Percentiles rank a stretch among this genome's conserved stretches.
These are phyloP conservation scores for Moniliophthora roreri DNA, from an alignment of 1,284 basidiomycete genomes.

Conservation along the genomic window DNA sequence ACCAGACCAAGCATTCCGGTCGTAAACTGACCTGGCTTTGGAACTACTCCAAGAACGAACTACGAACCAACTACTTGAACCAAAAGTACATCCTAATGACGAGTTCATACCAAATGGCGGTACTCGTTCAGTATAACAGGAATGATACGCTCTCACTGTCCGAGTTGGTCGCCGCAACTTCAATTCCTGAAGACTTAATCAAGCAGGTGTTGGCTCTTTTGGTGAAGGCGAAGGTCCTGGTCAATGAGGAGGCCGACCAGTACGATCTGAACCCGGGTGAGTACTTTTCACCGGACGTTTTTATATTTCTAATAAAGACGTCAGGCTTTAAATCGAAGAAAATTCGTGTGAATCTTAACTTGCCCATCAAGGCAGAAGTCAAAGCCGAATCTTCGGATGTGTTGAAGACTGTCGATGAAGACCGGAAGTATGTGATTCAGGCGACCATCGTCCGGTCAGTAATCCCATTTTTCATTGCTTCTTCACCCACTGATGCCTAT, in stretches of 20 bases:
- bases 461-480: conserved; percentile 7
- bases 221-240: conserved; percentile 88
- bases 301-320: neutral
- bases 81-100: conserved; percentile 98
- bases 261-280: conserved; percentile 93
- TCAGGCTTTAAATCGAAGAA: conserved; percentile 96
- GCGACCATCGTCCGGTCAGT: conserved; percentile 93
- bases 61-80: conserved; percentile 88
- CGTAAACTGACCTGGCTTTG: conserved; percentile 97
- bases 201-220: conserved; percentile 82
- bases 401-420: conserved; percentile 95
- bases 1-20: conserved; percentile 91
- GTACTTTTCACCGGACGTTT: conserved; percentile 26
- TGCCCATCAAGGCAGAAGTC: conserved; percentile 92
- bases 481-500: conserved; percentile 2
- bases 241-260: conserved; percentile 82
- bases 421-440: conserved; percentile 96
- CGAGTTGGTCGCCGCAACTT: conserved; percentile 83
- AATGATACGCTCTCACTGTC: conserved; percentile 82
- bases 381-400: conserved; percentile 92
- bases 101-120: conserved; percentile 93
- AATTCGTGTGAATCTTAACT: conserved; percentile 92
- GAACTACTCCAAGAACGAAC: conserved; percentile 97
- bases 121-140: conserved; percentile 93
- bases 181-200: conserved; percentile 82